Evolutionary conservation across 1,284 basidiomycete genomes (phyloP).

Genomic region (Entoloma clypeatum): DNA sequence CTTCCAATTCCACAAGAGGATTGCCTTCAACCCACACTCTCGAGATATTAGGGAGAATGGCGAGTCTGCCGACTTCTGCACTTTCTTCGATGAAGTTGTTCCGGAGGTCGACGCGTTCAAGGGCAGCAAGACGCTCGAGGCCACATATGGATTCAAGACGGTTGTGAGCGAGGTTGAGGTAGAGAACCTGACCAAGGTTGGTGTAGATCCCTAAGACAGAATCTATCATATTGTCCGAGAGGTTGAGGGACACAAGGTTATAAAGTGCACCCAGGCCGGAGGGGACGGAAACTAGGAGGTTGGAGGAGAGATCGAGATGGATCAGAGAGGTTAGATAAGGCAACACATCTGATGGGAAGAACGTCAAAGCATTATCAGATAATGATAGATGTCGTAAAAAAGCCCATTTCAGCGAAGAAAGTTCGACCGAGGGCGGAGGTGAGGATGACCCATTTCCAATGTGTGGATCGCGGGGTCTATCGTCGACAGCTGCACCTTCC

Average conservation of each 20-base stretch:
- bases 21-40: conserved; percentile 83
- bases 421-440: conserved; percentile 31
- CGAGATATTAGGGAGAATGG: conserved; percentile 70
- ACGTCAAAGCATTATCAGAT: conserved; percentile 80
- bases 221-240: conserved; percentile 95
- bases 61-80: conserved; percentile 83
- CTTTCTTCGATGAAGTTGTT: conserved; percentile 79
- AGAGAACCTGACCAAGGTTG: conserved; percentile 73
- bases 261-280: conserved; percentile 70
- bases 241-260: conserved; percentile 82
- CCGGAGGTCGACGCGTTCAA: conserved; percentile 87
- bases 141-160: conserved; percentile 92
- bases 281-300: conserved; percentile 85
- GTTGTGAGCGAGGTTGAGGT: conserved; percentile 79
- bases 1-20: conserved; percentile 68
- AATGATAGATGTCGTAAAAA: conserved; percentile 77
- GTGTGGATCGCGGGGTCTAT: conserved; percentile 16
- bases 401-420: conserved; percentile 74
- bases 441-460: conserved; percentile 25
- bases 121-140: conserved; percentile 79
- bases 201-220: conserved; percentile 87
- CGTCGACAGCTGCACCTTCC: conserved; percentile 22
- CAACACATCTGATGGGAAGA: conserved; percentile 72
- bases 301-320: conserved; percentile 87
- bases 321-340: conserved; percentile 73